A percentile compares a stretch with the other conserved stretches of the same genome.
Conservation (phyloP, 495 filamentous ascomycete genomes). For the Penicillium atrosanguineum region DNA sequence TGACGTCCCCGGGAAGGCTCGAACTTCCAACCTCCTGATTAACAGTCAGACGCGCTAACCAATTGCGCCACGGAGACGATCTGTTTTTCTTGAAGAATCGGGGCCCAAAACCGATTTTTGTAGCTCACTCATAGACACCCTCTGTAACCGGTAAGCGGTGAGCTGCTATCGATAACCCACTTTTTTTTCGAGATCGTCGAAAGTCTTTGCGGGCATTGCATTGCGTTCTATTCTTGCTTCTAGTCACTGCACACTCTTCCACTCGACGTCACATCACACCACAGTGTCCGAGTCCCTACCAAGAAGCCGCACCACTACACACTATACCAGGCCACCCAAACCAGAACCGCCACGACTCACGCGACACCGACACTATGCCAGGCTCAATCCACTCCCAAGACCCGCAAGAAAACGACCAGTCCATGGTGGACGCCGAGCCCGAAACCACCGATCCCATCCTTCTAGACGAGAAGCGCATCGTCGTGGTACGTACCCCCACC, state of each 20-base stretch:
- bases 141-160: constrained; percentile 24
- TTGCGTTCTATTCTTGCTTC: neutral
- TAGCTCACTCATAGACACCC: neutral
- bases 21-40: too few species aligned
- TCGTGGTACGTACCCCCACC: constrained; percentile 48
- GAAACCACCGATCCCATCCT: constrained; percentile 40
- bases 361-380: constrained; percentile 31
- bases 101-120: neutral
- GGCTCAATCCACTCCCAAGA: constrained; percentile 43
- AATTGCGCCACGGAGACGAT: neutral
- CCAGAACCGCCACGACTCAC: neutral
- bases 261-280: neutral
- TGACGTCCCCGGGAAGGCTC: too few species aligned
- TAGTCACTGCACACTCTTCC: neutral
- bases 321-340: neutral
- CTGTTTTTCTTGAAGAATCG: neutral
- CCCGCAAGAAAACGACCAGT: constrained; percentile 34
- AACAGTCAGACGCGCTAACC: too few species aligned
- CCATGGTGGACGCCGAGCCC: constrained; percentile 52
- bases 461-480: constrained; percentile 51
- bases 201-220: constrained; percentile 7
- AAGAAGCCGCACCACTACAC: neutral
- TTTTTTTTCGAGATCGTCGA: constrained; percentile 27
- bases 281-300: neutral
- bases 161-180: constrained; percentile 31